A percentile compares a stretch with the other conserved stretches of the same genome.
Conservation (phyloP, 495 filamentous ascomycete genomes). For the Aspergillus indologenus region DNA sequence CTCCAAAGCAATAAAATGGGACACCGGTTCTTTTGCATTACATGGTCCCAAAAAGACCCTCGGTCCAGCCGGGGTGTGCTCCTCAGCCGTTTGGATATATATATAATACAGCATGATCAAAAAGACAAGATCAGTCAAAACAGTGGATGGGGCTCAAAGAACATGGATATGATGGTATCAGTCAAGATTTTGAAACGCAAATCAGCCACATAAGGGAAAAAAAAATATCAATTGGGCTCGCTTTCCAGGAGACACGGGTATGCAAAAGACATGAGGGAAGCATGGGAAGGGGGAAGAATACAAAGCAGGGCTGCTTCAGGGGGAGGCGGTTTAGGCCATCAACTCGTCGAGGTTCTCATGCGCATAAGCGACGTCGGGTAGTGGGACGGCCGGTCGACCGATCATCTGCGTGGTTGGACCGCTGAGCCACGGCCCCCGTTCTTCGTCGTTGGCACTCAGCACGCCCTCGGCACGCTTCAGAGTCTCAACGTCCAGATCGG, state of each 20-base stretch:
- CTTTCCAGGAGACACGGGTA: conserved; percentile 2
- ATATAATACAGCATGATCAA: no score
- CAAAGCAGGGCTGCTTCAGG: conserved; percentile 5
- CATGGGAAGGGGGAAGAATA: conserved; percentile 14
- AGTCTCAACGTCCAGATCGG: conserved; percentile 90
- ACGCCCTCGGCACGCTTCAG: conserved; percentile 82
- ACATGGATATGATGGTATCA: not conserved
- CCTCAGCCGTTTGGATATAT: no score
- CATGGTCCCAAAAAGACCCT: no score
- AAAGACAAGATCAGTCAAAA: no score
- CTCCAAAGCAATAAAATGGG: no score
- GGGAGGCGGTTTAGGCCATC: conserved; percentile 29
- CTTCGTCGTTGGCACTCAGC: conserved; percentile 69
- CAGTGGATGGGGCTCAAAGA: not conserved
- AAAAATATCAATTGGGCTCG: not conserved
- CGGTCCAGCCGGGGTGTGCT: no score
- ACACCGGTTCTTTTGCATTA: no score
- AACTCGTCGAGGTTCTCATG: conserved; percentile 41
- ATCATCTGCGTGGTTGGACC: conserved; percentile 36
- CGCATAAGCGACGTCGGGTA: conserved; percentile 33
- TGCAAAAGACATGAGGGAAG: conserved; percentile 9
- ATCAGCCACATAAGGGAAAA: not conserved
- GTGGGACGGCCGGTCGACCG: conserved; percentile 35
- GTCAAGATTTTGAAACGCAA: not conserved
- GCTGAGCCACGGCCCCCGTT: conserved; percentile 77